These are phyloP conservation scores for Ascomycota sp. DNA, from an alignment of 2,329 filamentous ascomycete species.

Conservation along the genomic window DNA sequence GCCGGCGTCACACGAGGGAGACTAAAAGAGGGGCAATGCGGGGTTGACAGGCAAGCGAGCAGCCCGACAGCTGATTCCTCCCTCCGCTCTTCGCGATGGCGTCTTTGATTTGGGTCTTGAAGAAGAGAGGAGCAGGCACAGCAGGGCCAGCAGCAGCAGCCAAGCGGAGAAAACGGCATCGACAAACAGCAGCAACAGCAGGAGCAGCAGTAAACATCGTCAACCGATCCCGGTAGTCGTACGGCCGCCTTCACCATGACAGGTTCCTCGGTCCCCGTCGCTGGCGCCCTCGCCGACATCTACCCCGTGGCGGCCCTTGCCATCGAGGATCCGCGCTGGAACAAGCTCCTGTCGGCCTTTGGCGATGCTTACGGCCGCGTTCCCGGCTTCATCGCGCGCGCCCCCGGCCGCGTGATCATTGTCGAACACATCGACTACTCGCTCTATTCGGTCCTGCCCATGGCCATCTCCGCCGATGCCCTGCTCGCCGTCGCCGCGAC, in stretches of 20 bases:
- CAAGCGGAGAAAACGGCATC: too few relatives aligned
- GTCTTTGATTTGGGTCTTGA: too few relatives aligned
- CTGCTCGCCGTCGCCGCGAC: conserved; percentile 58
- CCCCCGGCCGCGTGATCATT: conserved; percentile 88
- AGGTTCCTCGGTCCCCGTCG: conserved; percentile 49
- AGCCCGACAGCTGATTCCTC: too few relatives aligned
- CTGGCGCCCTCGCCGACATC: conserved; percentile 56
- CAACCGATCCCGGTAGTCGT: too few relatives aligned
- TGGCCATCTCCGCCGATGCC: conserved; percentile 83
- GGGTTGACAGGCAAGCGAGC: not conserved
- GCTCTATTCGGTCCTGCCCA: conserved; percentile 84
- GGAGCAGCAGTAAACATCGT: too few relatives aligned
- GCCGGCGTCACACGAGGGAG: too few relatives aligned
- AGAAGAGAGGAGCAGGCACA: too few relatives aligned
- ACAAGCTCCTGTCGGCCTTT: conserved; percentile 51
- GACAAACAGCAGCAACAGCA: too few relatives aligned
- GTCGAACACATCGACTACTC: conserved; percentile 99
- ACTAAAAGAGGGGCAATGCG: conserved; percentile 1
- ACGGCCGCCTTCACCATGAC: conserved; percentile 18
- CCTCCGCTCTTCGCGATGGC: too few relatives aligned
- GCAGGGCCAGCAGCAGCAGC: too few relatives aligned
- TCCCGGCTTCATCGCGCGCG: conserved; percentile 69
- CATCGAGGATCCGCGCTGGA: conserved; percentile 55
- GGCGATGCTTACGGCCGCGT: conserved; percentile 44
- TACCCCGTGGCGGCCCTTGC: conserved; percentile 57